Evolutionary conservation across 805 yeast genomes (phyloP), one percentile per base, ranked within the genome.

Genomic region (Ascoidea asiatica): DNA sequence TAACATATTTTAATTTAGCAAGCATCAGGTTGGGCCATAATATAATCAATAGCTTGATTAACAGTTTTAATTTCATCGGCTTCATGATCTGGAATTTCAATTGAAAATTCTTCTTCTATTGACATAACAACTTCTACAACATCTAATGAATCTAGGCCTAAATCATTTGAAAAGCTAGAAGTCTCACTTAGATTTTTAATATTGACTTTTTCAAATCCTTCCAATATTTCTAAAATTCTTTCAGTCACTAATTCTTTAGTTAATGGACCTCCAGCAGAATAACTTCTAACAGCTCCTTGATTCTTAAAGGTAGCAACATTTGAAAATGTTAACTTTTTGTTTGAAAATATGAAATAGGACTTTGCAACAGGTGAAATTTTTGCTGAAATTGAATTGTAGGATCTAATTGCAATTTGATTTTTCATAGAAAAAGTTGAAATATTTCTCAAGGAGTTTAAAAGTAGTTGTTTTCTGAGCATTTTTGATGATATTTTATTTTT

Each of bases 41-140:
- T 82, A 67, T 83, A 80, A 55, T 84, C 81, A 53, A 84, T 72
- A 46, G 95, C 94, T 66, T 86, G 90, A 53, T 82, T 81, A 50
- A 87, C 86, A 42, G 94, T 82, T 66, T 79, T 81, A 64, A 87
- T 81, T 60, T 79, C 83, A 59, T 87, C 95, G 44, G 94, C 87
- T 55, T 81, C 80, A 58, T 80, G 77, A 66, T 84, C 94, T 35
- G 90, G 84, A 57, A 81, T 80, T 37, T 74, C 79, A 59, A 74
- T 66, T 53, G 72, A 74, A 54, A 74, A 74, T 61, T 80, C 77
- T 59, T 77, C 79, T 61, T 80, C 87, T 53, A 80, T 70, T 49
- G 83, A 85, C 72, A 80, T 81, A 45, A 79, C 66, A 22, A 81
- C 79, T 60, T 80, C 87, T 45, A 79, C 85, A 43, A 79, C 69